These are phyloP conservation scores for Coemansia sp. DNA, from an alignment of 192 early-diverging fungal genomes.

Conservation along the genomic window DNA sequence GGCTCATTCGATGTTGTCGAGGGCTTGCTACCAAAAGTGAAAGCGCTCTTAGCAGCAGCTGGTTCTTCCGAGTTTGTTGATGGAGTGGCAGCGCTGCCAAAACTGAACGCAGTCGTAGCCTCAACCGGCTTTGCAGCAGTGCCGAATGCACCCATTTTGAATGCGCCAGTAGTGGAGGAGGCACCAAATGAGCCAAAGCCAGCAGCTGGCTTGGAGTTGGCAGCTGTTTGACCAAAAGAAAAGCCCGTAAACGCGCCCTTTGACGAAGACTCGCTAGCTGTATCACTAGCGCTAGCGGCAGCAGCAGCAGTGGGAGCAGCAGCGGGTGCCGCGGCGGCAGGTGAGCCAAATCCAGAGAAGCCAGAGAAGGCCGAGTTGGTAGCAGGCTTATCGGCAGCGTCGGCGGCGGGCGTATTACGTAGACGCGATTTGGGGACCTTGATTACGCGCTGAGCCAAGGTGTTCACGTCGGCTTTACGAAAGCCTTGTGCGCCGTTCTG, in stretches of 20 bases:
- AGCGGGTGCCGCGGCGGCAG: not conserved
- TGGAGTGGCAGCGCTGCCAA: constrained; percentile 13
- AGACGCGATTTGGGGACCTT: constrained; percentile 54
- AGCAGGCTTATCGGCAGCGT: constrained; percentile 4
- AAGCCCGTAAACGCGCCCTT: constrained; percentile 41
- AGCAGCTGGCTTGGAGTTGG: constrained; percentile 4
- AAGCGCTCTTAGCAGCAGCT: not conserved
- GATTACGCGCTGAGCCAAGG: constrained; percentile 39
- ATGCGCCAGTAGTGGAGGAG: not conserved
- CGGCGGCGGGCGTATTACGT: constrained; percentile 10
- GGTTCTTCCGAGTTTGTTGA: not conserved
- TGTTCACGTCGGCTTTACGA: constrained; percentile 25
- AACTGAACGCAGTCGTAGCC: constrained; percentile 20
- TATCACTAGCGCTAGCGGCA: not conserved
- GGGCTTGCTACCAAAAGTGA: not conserved
- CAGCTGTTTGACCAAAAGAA: constrained; percentile 34
- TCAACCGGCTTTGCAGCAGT: not conserved
- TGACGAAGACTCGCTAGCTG: constrained; percentile 11
- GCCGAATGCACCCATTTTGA: constrained; percentile 6
- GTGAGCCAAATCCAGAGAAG: constrained; percentile 37
- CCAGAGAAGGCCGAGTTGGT: constrained; percentile 26
- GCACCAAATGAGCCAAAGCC: constrained; percentile 24
- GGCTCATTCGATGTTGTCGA: constrained; percentile 4
- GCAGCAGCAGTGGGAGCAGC: not conserved
- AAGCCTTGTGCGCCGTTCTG: constrained; percentile 18